Conservation (phyloP, 129 eudicot genomes). For the Escallonia herrerae region DNA sequence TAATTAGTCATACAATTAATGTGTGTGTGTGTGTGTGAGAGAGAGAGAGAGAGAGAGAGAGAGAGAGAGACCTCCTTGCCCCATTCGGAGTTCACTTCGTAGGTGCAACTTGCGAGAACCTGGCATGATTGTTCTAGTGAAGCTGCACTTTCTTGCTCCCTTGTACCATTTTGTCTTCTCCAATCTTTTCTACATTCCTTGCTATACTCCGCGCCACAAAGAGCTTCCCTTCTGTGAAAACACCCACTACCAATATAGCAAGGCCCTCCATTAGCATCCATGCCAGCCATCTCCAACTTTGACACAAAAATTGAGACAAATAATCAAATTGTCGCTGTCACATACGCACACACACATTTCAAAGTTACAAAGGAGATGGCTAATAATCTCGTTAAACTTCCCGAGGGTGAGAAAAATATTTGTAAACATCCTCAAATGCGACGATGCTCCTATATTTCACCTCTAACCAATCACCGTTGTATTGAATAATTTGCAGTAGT, state of each 20-base stretch:
- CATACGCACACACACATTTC: no score
- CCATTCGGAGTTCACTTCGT: slow-evolving; percentile 36
- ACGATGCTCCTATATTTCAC: no score
- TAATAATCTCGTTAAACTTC: no score
- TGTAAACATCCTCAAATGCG: no score
- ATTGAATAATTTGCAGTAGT: no score
- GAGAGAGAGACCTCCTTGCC: slow-evolving; percentile 36
- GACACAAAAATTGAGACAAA: background rate
- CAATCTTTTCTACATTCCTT: slow-evolving; percentile 10
- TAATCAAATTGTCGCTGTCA: no score
- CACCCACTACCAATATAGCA: slow-evolving; percentile 42
- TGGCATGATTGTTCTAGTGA: slow-evolving; percentile 29
- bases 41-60: no score
- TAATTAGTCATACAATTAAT: no score
- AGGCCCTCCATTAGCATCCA: slow-evolving; percentile 42
- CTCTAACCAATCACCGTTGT: no score
- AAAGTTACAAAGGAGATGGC: no score
- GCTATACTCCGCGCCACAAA: slow-evolving; percentile 29
- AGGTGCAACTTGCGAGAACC: slow-evolving; percentile 28
- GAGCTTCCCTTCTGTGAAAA: slow-evolving; percentile 40
- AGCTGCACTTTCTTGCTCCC: slow-evolving; percentile 2
- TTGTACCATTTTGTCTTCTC: slow-evolving; percentile 3
- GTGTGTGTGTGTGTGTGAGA: slow-evolving; percentile 4
- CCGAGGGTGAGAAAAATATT: no score
- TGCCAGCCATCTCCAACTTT: slow-evolving; percentile 40